Evolutionary conservation across 257 asterid species (phyloP).

Genomic region (Solanum clarkiae): DNA sequence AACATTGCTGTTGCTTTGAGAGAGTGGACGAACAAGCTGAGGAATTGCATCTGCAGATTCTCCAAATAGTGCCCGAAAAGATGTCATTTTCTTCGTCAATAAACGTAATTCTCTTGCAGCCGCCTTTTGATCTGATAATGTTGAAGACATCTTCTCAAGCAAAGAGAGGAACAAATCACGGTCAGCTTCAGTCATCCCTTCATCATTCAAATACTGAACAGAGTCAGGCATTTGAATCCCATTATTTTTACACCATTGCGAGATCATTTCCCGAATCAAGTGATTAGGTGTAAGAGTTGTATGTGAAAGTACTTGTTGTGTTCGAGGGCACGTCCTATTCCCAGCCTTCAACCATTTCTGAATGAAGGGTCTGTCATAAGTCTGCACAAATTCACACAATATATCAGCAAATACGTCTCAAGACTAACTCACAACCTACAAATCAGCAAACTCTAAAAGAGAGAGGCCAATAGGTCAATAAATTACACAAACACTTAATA

Average conservation of each 20-base stretch:
- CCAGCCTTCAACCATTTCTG: conserved; percentile 79
- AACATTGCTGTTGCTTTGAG: conserved; percentile 12
- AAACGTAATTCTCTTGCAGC: conserved; percentile 69
- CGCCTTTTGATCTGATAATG: conserved; percentile 46
- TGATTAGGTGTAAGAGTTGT: conserved; percentile 64
- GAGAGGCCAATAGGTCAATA: too few species aligned
- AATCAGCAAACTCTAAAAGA: not conserved
- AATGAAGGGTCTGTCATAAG: conserved; percentile 75
- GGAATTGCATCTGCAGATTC: conserved; percentile 49
- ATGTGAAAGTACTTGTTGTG: conserved; percentile 78
- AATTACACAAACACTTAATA: not conserved
- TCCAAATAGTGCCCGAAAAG: conserved; percentile 66
- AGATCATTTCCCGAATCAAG: conserved; percentile 54
- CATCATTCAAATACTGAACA: conserved; percentile 25
- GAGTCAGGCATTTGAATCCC: conserved; percentile 53
- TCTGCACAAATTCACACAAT: conserved; percentile 36
- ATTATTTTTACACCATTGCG: conserved; percentile 57
- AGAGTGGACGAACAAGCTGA: conserved; percentile 51
- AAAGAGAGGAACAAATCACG: conserved; percentile 39
- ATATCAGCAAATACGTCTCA: not conserved
- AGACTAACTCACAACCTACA: not conserved
- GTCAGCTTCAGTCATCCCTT: conserved; percentile 48
- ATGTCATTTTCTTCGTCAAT: conserved; percentile 61
- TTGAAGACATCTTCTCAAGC: conserved; percentile 43
- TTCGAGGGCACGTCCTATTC: conserved; percentile 74